Evolutionary conservation across 2,329 filamentous ascomycete genomes (phyloP).

Genomic region (Fusarium luffae): DNA sequence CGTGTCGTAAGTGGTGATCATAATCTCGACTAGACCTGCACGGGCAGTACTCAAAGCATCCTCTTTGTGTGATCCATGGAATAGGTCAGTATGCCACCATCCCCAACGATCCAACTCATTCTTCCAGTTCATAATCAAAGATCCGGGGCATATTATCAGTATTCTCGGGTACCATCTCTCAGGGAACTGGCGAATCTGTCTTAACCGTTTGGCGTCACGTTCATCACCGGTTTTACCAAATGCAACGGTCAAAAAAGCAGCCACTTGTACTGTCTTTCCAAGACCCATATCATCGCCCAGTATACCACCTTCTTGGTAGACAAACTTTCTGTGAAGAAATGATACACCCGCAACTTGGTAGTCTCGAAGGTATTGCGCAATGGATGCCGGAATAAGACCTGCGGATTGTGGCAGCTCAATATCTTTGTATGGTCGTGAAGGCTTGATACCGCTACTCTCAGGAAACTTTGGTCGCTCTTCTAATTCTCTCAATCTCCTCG

Average conservation of each 20-base stretch:
- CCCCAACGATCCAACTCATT: constrained; percentile 90
- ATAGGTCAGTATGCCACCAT: constrained; percentile 91
- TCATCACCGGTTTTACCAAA: constrained; percentile 96
- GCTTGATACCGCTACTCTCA: constrained; percentile 64
- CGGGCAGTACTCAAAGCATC: constrained; percentile 77
- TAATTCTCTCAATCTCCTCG: constrained; percentile 50
- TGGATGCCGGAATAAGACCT: constrained; percentile 85
- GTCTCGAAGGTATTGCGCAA: constrained; percentile 90
- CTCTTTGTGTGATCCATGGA: constrained; percentile 76
- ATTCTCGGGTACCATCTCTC: constrained; percentile 79
- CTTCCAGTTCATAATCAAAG: constrained; percentile 90
- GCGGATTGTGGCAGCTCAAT: constrained; percentile 79
- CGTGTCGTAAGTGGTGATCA: constrained; percentile 94
- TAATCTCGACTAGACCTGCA: constrained; percentile 83
- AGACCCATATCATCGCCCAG: constrained; percentile 98
- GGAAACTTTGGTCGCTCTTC: constrained; percentile 77
- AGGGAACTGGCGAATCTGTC: constrained; percentile 76
- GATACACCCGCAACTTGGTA: constrained; percentile 89
- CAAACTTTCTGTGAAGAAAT: constrained; percentile 89
- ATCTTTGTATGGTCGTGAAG: constrained; percentile 77
- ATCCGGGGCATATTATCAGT: constrained; percentile 89
- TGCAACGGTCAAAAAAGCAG: constrained; percentile 87
- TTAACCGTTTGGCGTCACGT: constrained; percentile 85
- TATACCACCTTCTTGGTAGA: constrained; percentile 90
- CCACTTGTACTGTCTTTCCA: constrained; percentile 96